These are phyloP conservation scores for Usnea hakonensis DNA, from an alignment of 495 filamentous ascomycete species.

Conservation along the genomic window DNA sequence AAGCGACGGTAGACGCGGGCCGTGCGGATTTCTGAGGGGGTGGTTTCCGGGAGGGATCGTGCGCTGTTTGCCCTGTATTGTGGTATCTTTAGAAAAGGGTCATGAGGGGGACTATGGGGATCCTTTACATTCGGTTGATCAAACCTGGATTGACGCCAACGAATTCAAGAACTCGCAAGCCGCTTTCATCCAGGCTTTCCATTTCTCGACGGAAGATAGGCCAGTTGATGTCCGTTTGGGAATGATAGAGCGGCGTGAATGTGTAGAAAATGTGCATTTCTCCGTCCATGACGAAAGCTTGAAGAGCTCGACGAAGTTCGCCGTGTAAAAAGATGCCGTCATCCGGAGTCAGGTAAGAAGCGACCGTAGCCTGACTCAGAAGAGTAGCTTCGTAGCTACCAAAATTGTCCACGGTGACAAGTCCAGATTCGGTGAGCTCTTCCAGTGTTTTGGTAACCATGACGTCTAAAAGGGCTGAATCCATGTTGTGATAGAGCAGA, in stretches of 20 bases:
- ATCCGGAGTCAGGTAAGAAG: slow-evolving; percentile 64
- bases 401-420: slow-evolving; percentile 43
- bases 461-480: slow-evolving; percentile 35
- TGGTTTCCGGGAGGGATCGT: slow-evolving; percentile 54
- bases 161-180: slow-evolving; percentile 58
- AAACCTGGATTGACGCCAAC: slow-evolving; percentile 61
- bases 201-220: slow-evolving; percentile 62
- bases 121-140: slow-evolving; percentile 62
- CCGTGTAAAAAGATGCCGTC: slow-evolving; percentile 69
- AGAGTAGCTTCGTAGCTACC: slow-evolving; percentile 54
- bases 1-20: slow-evolving; percentile 66
- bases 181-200: slow-evolving; percentile 62
- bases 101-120: not conserved
- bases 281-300: slow-evolving; percentile 74
- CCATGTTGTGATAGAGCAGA: slow-evolving; percentile 49
- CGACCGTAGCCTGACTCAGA: slow-evolving; percentile 65
- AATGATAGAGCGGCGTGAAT: slow-evolving; percentile 60
- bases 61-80: slow-evolving; percentile 58
- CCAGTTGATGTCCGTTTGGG: slow-evolving; percentile 58
- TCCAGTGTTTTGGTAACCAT: slow-evolving; percentile 50
- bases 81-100: slow-evolving; percentile 25
- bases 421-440: slow-evolving; percentile 44
- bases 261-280: slow-evolving; percentile 81
- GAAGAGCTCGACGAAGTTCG: slow-evolving; percentile 59
- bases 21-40: slow-evolving; percentile 48